A percentile compares a stretch with the other conserved stretches of the same genome.
Evolutionary conservation across 164 flowering plant genomes (phyloP).

Genomic region (Chloranthus sessilifolius): DNA sequence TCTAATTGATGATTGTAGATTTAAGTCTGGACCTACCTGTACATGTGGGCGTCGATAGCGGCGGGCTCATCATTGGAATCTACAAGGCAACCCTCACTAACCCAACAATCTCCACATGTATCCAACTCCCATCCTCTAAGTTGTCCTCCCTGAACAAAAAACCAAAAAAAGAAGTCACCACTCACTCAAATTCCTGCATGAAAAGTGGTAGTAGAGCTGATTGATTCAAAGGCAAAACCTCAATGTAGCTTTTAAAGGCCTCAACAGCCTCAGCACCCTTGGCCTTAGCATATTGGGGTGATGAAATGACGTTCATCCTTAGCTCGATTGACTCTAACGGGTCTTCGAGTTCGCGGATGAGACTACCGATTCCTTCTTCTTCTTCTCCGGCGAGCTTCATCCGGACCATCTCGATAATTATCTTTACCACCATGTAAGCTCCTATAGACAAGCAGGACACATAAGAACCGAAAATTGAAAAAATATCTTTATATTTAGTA

Average conservation of each 20-base stretch:
- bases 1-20: too few species aligned
- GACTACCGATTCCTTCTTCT: conserved; percentile 68
- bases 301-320: conserved; percentile 61
- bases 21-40: conserved; percentile 77
- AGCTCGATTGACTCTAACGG: conserved; percentile 70
- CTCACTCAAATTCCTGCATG: too few species aligned
- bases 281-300: conserved; percentile 65
- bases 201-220: too few species aligned
- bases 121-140: conserved; percentile 81
- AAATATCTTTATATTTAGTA: too few species aligned
- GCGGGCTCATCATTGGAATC: conserved; percentile 69
- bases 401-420: conserved; percentile 86
- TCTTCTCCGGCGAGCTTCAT: conserved; percentile 75
- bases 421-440: conserved; percentile 93
- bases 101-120: conserved; percentile 90
- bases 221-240: conserved; percentile 40
- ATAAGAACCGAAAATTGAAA: not conserved
- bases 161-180: not conserved
- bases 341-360: conserved; percentile 78
- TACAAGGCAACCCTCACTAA: conserved; percentile 89
- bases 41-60: conserved; percentile 84
- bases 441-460: conserved; percentile 29
- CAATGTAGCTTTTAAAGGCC: conserved; percentile 49
- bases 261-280: conserved; percentile 64
- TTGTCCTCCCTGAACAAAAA: conserved; percentile 43